Evolutionary conservation across 495 filamentous ascomycete species (phyloP), one percentile per base, ranked within the genome.

Genomic region (Aspergillus homomorphus): DNA sequence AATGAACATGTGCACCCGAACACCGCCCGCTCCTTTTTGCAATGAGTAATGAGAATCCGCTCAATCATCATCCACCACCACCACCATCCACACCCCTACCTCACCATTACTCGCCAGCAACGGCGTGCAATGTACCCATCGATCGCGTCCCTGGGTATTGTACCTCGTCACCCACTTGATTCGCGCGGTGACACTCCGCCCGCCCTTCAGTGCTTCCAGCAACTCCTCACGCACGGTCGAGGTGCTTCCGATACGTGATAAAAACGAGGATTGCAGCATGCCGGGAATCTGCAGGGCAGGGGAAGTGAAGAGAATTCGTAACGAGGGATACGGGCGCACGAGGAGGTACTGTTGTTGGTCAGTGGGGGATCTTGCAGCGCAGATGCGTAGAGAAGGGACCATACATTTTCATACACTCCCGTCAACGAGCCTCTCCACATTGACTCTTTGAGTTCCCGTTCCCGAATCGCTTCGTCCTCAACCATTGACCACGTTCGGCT

Each of bases 1-100:
- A 41, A 22, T 19, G 19, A 22, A 50, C 41, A 42, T 12, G 8
- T 49, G n/a, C 12, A 22, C 21, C 15, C 19, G 19, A 57, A 20
- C 45, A 19, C 20, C 38, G 15, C 44, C 51, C 24, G 21, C 45
- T 48, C 42, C 24, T 23, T 6, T 58, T 57, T 44, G 43, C 51
- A n/a, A n/a, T 60, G 57, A 65, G 21, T 33, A 28, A n/a, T 60
- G 45, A 54, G 55, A 53, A 14, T 56, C 21, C 30, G 68, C 66
- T 45, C 73, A 68, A 3, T 79, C 72, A 53, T 76, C 75, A 55
- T 80, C 74, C 12, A 86, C 81, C 50, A 86, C 73, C 3, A 87
- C 78, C 4, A 85, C 73, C 82, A 86, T 84, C 82, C 83, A 86
- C 1, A 86, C 84, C 21, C 83, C 83, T 5, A 85, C 73, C n/a